Conservation (phyloP, 1,284 basidiomycete genomes). For the Pseudozyma tsukubaensis region DNA sequence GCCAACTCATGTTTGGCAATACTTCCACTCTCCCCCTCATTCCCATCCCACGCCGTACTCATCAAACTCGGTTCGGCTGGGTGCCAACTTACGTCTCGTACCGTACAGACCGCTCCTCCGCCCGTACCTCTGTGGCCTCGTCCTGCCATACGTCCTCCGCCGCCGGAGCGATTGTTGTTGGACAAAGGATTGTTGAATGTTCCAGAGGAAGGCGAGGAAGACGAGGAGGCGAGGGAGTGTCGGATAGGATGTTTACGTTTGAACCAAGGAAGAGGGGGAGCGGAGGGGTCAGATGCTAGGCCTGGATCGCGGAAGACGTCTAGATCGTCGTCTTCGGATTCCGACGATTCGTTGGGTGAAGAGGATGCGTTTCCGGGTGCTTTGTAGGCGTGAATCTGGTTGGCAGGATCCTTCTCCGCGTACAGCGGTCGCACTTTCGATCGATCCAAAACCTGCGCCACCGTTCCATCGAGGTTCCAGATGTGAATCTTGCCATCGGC, state of each 20-base stretch:
- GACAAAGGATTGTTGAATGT: conserved; percentile 20
- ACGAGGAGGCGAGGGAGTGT: conserved; percentile 6
- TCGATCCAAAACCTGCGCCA: conserved; percentile 86
- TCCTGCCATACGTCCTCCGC: conserved; percentile 14
- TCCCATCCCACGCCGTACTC: conserved; percentile 86
- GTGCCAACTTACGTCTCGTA: conserved; percentile 94
- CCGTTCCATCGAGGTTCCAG: conserved; percentile 89
- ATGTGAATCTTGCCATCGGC: conserved; percentile 79
- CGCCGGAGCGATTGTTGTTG: neutral
- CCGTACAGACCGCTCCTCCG: conserved; percentile 68
- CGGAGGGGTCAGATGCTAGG: conserved; percentile 52
- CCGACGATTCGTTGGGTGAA: conserved; percentile 5
- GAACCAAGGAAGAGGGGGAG: conserved; percentile 43
- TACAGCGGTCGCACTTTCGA: conserved; percentile 78
- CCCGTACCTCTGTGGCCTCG: conserved; percentile 41
- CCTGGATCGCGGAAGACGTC: conserved; percentile 25
- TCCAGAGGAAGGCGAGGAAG: neutral
- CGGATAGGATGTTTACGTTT: conserved; percentile 31
- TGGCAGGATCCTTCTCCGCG: conserved; percentile 54
- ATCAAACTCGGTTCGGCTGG: conserved; percentile 87
- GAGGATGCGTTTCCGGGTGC: neutral
- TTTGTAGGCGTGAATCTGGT: conserved; percentile 68
- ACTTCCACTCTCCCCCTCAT: conserved; percentile 55
- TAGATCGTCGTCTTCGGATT: conserved; percentile 20
- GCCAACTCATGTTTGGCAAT: conserved; percentile 54